Conservation (phyloP, 192 early-diverging fungal species). For the Entomortierella chlamydospora region DNA sequence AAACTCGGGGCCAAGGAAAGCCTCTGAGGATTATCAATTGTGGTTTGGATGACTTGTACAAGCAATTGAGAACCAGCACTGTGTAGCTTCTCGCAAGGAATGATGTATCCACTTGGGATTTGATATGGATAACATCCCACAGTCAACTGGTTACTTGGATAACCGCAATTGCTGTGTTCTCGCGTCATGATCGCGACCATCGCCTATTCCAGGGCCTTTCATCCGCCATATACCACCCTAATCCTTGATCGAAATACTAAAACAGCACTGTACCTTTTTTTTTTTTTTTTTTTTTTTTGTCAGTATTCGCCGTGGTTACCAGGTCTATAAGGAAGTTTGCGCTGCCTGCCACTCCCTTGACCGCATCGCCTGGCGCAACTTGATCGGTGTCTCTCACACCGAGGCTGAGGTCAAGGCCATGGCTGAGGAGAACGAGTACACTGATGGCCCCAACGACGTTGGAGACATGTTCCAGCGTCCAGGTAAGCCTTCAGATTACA, state of each 20-base stretch:
- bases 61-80: no score
- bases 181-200: no score
- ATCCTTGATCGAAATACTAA: not conserved
- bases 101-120: no score
- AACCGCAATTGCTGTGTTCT: no score
- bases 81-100: no score
- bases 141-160: no score
- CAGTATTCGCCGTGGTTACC: conserved; percentile 97
- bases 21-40: no score
- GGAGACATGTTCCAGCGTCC: conserved; percentile 95
- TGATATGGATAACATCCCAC: no score
- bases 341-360: conserved; percentile 97
- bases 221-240: no score
- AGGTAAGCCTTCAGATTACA: conserved; percentile 92
- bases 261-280: not conserved
- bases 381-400: conserved; percentile 93
- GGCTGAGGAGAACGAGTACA: conserved; percentile 92
- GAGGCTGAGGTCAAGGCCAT: conserved; percentile 93
- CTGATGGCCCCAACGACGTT: conserved; percentile 91
- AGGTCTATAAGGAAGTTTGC: conserved; percentile 99
- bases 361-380: conserved; percentile 93
- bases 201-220: no score
- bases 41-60: no score
- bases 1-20: no score
- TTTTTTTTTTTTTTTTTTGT: not conserved